A percentile compares a stretch with the other conserved stretches of the same genome.
phyloP scores from a whole-genome alignment of 805 yeast genomes.

The Yamadazyma ubonensis region DNA sequence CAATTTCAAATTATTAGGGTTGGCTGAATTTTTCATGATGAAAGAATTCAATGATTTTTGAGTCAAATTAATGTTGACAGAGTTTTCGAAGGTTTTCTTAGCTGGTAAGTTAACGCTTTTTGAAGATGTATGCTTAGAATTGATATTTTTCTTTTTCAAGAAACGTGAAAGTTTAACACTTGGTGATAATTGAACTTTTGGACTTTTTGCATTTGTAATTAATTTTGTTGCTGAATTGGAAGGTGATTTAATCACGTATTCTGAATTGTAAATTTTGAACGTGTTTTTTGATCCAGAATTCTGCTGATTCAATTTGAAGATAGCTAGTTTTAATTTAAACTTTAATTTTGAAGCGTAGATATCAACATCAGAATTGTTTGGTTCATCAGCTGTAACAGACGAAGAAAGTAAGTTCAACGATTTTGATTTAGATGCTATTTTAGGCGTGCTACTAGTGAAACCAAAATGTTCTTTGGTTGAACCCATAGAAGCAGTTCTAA shows the following conservation, averaged over 20 bases:
- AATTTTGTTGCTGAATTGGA: constrained; percentile 17
- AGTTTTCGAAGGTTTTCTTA: constrained; percentile 11
- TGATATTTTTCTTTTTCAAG: constrained; percentile 6
- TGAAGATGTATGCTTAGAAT: constrained; percentile 6
- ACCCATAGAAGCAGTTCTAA: background rate
- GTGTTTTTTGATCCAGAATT: background rate
- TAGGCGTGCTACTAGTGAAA: background rate
- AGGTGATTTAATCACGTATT: constrained; percentile 10
- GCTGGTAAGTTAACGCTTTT: constrained; percentile 5
- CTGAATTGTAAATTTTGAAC: constrained; percentile 4
- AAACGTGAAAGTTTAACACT: constrained; percentile 6
- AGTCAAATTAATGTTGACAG: constrained; percentile 12
- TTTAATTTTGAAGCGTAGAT: constrained; percentile 39
- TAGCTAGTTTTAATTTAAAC: constrained; percentile 42
- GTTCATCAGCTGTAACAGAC: constrained; percentile 1
- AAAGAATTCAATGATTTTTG: constrained; percentile 12
- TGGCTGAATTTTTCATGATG: constrained; percentile 1
- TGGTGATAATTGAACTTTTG: constrained; percentile 6
- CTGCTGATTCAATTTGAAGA: constrained; percentile 35
- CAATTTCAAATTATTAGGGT: constrained; percentile 23
- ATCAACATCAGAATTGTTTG: constrained; percentile 11
- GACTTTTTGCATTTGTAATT: constrained; percentile 3
- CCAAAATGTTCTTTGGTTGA: background rate
- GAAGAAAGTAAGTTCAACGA: constrained; percentile 7
- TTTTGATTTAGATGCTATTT: constrained; percentile 2